Conservation (phyloP, 1,139 yeast species). For the Geotrichum restrictum region DNA sequence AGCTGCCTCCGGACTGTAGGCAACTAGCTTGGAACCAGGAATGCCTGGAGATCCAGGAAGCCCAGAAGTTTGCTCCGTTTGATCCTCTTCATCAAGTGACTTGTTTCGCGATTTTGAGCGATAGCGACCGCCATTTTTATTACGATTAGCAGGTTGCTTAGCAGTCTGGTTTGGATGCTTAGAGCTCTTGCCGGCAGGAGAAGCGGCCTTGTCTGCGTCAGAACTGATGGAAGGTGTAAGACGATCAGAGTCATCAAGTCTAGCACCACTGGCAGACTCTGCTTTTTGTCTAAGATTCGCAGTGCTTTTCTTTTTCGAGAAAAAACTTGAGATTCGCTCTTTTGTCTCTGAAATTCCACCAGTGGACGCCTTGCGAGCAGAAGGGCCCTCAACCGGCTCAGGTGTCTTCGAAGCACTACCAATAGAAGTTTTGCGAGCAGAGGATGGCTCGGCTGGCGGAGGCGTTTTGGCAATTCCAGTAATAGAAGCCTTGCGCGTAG, state of each 20-base stretch:
- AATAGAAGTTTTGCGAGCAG: neutral
- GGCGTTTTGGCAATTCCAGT: neutral
- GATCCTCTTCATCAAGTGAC: constrained; percentile 2
- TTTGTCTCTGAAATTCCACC: constrained; percentile 10
- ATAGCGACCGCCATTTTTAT: constrained; percentile 12
- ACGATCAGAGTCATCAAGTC: neutral
- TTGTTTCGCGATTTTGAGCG: constrained; percentile 11
- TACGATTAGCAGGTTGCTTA: neutral
- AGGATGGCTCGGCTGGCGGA: neutral
- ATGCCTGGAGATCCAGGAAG: neutral
- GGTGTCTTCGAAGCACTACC: neutral
- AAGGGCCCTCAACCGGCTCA: neutral
- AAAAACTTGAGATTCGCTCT: constrained; percentile 15
- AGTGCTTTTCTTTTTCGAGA: constrained; percentile 18
- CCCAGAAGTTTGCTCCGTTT: neutral
- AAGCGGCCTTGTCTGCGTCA: neutral
- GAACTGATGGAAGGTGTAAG: constrained; percentile 4
- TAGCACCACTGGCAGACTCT: neutral
- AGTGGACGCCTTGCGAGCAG: constrained; percentile 5
- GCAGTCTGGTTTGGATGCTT: constrained; percentile 8
- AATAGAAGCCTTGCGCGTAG: neutral
- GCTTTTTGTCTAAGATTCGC: constrained; percentile 10
- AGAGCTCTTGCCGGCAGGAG: neutral
- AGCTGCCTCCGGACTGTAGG: constrained; percentile 27
- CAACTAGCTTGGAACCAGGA: constrained; percentile 8